Percentiles rank a stretch among this genome's conserved stretches.
Evolutionary conservation across 345 rosid genomes (phyloP).

Genomic region (Eutrema heterophyllum): DNA sequence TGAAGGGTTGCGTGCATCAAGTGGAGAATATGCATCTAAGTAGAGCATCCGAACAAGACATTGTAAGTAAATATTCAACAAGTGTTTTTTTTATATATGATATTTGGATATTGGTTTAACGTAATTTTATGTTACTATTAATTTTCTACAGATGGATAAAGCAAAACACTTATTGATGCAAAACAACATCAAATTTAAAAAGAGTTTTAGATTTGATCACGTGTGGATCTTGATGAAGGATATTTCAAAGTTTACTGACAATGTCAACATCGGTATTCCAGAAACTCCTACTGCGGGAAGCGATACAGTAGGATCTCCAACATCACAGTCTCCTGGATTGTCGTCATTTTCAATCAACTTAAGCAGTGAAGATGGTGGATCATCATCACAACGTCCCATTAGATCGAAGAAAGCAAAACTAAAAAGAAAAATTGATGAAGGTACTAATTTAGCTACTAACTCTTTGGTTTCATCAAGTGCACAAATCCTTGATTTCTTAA

Average conservation of each 20-base stretch:
- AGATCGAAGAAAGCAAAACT: background rate
- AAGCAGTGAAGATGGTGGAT: background rate
- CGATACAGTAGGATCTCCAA: background rate
- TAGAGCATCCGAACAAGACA: background rate
- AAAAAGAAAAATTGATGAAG: background rate
- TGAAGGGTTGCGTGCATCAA: background rate
- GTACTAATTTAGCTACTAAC: background rate
- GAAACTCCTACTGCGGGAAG: background rate
- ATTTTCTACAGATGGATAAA: background rate
- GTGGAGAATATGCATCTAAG: background rate
- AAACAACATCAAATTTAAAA: background rate
- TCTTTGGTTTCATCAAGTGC: background rate
- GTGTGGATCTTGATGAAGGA: background rate
- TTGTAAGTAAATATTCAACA: background rate
- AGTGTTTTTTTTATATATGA: too few relatives aligned
- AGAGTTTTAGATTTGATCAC: background rate
- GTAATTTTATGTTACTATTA: background rate
- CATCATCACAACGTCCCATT: background rate
- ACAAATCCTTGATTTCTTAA: too few relatives aligned
- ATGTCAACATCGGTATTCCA: background rate
- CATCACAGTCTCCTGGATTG: background rate
- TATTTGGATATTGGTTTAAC: too few relatives aligned
- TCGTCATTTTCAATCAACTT: background rate
- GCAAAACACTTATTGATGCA: background rate
- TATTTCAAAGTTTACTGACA: background rate